Evolutionary conservation across 768 basidiomycete genomes (phyloP), one percentile per base, ranked within the genome.

Genomic region (Pleurotus citrinopileatus): DNA sequence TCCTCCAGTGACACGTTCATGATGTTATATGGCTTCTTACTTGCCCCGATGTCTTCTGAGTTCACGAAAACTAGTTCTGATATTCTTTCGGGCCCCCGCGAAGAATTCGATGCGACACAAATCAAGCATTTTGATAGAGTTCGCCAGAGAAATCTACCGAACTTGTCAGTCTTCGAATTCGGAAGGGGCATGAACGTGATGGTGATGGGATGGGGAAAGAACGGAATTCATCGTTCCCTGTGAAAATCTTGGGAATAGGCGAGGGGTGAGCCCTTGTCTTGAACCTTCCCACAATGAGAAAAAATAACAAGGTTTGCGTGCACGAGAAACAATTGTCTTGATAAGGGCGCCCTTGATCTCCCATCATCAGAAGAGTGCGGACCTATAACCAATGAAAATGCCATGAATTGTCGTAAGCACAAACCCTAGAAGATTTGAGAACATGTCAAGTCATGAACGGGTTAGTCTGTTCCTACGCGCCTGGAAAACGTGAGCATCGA

Each of bases 331-430:
- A 40, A 15, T 15, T 12, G 38, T 40, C 19, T 19, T 15, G 38
- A 40, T 40, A 40, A 40, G 38, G 38, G 17, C 38, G 38, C 38
- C 38, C 38, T 40, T 40, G 38, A 40, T 40, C 38, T 40, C 38
- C 9, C 38, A 40, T 40, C 38, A 40, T 13, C 12, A 40, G 38
- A 13, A 40, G 19, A 15, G 7, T n/a, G 38, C 10, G 38, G 32
- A 34, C 38, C 29, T 40, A 40, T 7, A 40, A 40, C 38, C 38
- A 40, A 40, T 40, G 38, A 19, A 19, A 40, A 40, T 40, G 12
- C 19, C 10, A n/a, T 19, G 29, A 32, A 32, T 32, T 32, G 29
- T 32, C 29, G 29, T 32, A 32, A 32, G 29, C 13, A 32, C 29
- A 13, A 6, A 32, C 29, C 29, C n/a, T n/a, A 32, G 29, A 32